A percentile compares a stretch with the other conserved stretches of the same genome.
Conservation (phyloP, 169 alveolate species). For the Plasmodium reichenowi region DNA sequence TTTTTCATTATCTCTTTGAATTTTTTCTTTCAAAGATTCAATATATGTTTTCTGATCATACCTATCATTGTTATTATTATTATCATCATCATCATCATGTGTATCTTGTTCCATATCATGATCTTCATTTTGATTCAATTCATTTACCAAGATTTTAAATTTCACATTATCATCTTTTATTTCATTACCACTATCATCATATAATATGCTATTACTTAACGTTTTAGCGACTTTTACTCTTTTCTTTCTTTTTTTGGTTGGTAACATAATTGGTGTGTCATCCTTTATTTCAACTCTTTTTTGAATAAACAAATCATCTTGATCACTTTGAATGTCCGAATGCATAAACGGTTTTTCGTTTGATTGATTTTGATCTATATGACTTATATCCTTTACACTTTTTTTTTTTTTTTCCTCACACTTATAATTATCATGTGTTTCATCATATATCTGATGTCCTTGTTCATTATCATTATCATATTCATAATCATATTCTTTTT, state of each 20-base stretch:
- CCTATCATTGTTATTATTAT: not conserved
- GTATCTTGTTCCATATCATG: not conserved
- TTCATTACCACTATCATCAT: constrained; percentile 72
- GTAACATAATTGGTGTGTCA: constrained; percentile 26
- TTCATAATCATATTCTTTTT: constrained; percentile 10
- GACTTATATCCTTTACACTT: not conserved
- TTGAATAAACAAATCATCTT: constrained; percentile 40
- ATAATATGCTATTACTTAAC: constrained; percentile 41
- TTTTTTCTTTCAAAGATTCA: constrained; percentile 43
- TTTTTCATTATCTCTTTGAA: constrained; percentile 42
- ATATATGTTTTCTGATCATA: constrained; percentile 29
- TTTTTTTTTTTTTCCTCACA: not conserved
- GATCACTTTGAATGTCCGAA: too few relatives aligned
- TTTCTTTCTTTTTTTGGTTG: constrained; percentile 53
- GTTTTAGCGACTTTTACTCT: constrained; percentile 62
- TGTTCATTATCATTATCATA: not conserved
- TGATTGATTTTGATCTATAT: constrained; percentile 5
- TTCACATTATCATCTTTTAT: constrained; percentile 49
- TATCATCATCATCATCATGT: constrained; percentile 15
- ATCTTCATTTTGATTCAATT: constrained; percentile 39
- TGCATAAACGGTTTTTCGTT: not conserved
- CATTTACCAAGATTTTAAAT: constrained; percentile 53
- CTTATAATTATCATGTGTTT: not conserved
- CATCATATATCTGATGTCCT: not conserved
- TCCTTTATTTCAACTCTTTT: constrained; percentile 43